phyloP scores from a whole-genome alignment of 805 yeast species.

The Ogataea naganishii region DNA sequence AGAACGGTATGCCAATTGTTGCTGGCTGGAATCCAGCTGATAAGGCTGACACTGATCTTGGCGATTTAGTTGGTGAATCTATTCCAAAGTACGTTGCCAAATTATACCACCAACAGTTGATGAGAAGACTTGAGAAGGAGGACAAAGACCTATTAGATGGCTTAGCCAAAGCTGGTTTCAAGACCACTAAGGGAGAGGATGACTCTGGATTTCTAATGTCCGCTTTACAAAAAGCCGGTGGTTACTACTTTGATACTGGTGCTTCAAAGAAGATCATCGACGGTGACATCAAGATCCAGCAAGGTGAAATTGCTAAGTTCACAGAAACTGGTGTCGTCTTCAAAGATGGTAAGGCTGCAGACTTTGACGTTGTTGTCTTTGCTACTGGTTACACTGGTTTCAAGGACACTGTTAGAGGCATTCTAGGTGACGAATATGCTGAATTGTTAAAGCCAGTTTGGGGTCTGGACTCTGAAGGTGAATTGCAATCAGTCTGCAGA shows the following conservation, averaged over 20 bases:
- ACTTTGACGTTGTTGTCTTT: constrained; percentile 30
- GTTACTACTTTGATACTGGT: constrained; percentile 39
- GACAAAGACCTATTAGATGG: constrained; percentile 26
- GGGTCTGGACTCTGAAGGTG: constrained; percentile 37
- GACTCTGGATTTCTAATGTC: constrained; percentile 33
- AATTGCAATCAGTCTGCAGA: constrained; percentile 29
- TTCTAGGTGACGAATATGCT: constrained; percentile 29
- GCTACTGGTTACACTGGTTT: constrained; percentile 37
- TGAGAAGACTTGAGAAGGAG: constrained; percentile 21
- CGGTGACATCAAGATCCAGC: constrained; percentile 29
- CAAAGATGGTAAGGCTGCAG: constrained; percentile 27
- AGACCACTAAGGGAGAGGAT: constrained; percentile 33
- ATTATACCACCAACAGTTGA: constrained; percentile 27
- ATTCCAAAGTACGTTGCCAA: constrained; percentile 27
- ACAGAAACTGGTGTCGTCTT: constrained; percentile 29
- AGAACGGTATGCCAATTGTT: constrained; percentile 27
- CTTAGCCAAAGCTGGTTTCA: constrained; percentile 27
- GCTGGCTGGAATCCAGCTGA: too few species aligned
- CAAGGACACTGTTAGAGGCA: constrained; percentile 30
- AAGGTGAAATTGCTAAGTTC: constrained; percentile 27
- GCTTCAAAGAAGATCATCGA: constrained; percentile 29
- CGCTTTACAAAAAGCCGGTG: constrained; percentile 34
- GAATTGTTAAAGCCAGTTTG: constrained; percentile 29
- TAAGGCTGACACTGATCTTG: constrained; percentile 28
- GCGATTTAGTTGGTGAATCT: constrained; percentile 28